Evolutionary conservation across 805 yeast genomes (phyloP).

Genomic region (Lipomyces yamadae): DNA sequence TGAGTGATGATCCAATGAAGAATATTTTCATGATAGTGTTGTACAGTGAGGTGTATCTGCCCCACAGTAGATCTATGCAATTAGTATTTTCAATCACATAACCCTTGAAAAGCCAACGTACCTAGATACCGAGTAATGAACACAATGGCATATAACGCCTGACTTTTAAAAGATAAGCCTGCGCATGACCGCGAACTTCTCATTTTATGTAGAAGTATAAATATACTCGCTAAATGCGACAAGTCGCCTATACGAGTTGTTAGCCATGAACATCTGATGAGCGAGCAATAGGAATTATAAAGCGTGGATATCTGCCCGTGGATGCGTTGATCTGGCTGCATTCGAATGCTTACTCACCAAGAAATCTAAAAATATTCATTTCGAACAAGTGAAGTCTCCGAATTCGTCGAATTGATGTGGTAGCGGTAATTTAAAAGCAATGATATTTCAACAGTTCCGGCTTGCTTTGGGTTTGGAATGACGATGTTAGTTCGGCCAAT

Average conservation of each 20-base stretch:
- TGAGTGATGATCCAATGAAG: constrained; percentile 74
- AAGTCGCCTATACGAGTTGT: constrained; percentile 60
- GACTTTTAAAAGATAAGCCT: constrained; percentile 91
- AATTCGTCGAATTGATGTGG: not conserved
- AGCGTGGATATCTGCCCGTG: too few species aligned
- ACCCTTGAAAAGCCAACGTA: constrained; percentile 51
- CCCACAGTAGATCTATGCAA: constrained; percentile 49
- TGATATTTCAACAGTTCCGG: not conserved
- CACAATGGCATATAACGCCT: constrained; percentile 73
- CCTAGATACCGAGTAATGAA: constrained; percentile 76
- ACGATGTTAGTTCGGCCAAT: too few species aligned
- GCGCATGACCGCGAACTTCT: constrained; percentile 64
- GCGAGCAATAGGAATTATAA: constrained; percentile 45
- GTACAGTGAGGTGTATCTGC: constrained; percentile 60
- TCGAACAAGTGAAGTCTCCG: not conserved
- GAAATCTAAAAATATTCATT: constrained; percentile 41
- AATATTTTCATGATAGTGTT: constrained; percentile 80
- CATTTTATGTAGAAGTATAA: constrained; percentile 75
- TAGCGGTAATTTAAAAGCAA: not conserved
- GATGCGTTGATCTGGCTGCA: constrained; percentile 8
- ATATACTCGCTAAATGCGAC: constrained; percentile 79
- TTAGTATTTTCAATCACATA: constrained; percentile 27
- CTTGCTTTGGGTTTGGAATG: not conserved
- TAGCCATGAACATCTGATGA: constrained; percentile 43
- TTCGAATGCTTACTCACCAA: constrained; percentile 30